Conservation (phyloP, 2,329 filamentous ascomycete genomes). For the Sporothrix curviconia region DNA sequence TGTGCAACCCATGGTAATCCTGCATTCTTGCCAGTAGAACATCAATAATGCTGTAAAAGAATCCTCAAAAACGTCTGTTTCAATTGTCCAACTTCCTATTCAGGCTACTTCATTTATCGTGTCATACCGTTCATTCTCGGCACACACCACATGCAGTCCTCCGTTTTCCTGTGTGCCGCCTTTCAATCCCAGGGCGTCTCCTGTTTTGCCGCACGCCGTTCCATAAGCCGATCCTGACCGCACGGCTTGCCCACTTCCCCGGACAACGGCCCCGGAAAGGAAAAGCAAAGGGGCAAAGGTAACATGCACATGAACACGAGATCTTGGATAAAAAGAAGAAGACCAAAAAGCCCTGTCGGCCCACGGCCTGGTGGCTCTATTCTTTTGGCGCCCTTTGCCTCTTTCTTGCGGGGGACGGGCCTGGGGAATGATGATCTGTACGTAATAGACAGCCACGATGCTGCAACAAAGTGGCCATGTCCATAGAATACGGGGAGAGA, state of each 20-base stretch:
- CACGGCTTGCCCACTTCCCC: not conserved
- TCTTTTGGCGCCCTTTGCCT: not conserved
- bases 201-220: not conserved
- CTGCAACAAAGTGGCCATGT: too few relatives aligned
- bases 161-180: too few relatives aligned
- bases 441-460: conserved; percentile 2
- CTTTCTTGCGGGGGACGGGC: not conserved
- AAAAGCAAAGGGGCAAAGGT: not conserved
- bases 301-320: conserved; percentile 7
- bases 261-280: conserved; percentile 1
- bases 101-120: too few relatives aligned
- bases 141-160: not conserved
- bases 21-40: too few relatives aligned
- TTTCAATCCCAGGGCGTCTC: not conserved
- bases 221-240: conserved; percentile 9
- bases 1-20: too few relatives aligned
- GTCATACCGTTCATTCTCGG: too few relatives aligned
- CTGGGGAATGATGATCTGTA: conserved; percentile 2
- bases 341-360: not conserved
- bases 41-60: too few relatives aligned
- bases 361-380: not conserved
- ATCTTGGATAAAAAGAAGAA: conserved; percentile 1
- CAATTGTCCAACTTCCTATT: too few relatives aligned
- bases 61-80: too few relatives aligned
- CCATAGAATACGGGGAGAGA: not conserved